A percentile compares a stretch with the other conserved stretches of the same genome.
Conservation (phyloP, 2,329 filamentous ascomycete genomes). For the Orbilia blumenaviensis region DNA sequence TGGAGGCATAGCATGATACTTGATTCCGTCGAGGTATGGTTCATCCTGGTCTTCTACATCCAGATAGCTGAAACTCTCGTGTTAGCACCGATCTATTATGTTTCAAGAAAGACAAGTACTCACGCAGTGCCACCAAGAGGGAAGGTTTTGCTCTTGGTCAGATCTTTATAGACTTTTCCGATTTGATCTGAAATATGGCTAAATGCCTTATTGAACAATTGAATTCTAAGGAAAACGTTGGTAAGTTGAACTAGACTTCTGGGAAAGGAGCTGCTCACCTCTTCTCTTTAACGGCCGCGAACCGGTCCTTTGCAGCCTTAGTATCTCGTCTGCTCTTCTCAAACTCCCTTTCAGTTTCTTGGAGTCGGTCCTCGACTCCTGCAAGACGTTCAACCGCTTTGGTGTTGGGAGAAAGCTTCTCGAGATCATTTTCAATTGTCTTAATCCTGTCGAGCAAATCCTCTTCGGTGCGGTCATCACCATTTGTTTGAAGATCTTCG, state of each 20-base stretch:
- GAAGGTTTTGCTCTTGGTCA: conserved; percentile 89
- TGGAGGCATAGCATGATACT: conserved; percentile 98
- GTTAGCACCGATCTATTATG: background rate
- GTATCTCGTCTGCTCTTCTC: conserved; percentile 81
- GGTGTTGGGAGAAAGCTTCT: conserved; percentile 97
- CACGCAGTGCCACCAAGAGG: conserved; percentile 83
- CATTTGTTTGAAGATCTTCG: conserved; percentile 77
- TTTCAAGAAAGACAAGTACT: conserved; percentile 54
- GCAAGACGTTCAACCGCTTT: conserved; percentile 91
- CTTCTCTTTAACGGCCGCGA: conserved; percentile 80
- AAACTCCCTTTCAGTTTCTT: conserved; percentile 86
- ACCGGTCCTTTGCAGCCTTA: conserved; percentile 79
- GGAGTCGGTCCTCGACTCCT: conserved; percentile 81
- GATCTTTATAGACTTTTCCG: conserved; percentile 89
- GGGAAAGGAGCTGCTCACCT: conserved; percentile 62
- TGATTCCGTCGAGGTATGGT: conserved; percentile 93
- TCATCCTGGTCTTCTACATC: conserved; percentile 97
- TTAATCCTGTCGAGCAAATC: conserved; percentile 80
- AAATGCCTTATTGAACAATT: conserved; percentile 95
- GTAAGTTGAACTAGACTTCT: background rate
- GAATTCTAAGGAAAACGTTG: conserved; percentile 63
- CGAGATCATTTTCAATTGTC: conserved; percentile 78
- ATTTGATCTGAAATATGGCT: conserved; percentile 95
- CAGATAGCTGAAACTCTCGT: conserved; percentile 70
- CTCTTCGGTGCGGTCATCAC: conserved; percentile 67